phyloP scores from a whole-genome alignment of 768 basidiomycete species.

The Clitopilus hobsonii region DNA sequence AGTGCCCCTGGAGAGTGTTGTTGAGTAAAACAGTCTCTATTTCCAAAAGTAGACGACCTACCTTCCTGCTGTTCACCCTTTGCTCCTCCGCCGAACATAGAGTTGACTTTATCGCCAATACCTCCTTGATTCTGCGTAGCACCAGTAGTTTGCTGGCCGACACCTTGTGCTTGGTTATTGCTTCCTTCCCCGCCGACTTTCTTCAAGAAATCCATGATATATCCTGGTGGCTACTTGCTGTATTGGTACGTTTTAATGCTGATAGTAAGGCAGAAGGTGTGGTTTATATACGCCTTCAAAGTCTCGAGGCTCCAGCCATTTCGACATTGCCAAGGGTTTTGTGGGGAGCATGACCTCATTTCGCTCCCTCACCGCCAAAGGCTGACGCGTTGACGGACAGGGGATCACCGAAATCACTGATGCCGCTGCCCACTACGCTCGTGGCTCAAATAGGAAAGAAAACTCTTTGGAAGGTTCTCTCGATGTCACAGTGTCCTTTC shows the following conservation, averaged over 20 bases:
- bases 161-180: neutral
- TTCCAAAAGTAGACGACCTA: neutral
- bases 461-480: too few species aligned
- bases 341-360: neutral
- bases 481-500: too few species aligned
- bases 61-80: slow-evolving; percentile 17
- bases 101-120: slow-evolving; percentile 15
- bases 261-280: neutral
- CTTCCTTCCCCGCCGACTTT: slow-evolving; percentile 3
- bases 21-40: too few species aligned
- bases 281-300: neutral
- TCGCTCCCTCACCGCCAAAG: neutral
- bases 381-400: neutral
- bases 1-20: slow-evolving; percentile 2
- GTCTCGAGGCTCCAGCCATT: neutral
- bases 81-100: slow-evolving; percentile 13
- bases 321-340: neutral
- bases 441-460: too few species aligned
- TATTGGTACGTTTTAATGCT: too few species aligned
- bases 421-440: too few species aligned
- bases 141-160: slow-evolving; percentile 2
- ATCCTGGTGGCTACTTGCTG: neutral
- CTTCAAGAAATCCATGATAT: slow-evolving; percentile 13
- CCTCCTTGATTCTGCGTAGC: slow-evolving; percentile 10
- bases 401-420: neutral